phyloP scores from a whole-genome alignment of 192 early-diverging fungal genomes.

The Rhizoclosmatium globosum region DNA sequence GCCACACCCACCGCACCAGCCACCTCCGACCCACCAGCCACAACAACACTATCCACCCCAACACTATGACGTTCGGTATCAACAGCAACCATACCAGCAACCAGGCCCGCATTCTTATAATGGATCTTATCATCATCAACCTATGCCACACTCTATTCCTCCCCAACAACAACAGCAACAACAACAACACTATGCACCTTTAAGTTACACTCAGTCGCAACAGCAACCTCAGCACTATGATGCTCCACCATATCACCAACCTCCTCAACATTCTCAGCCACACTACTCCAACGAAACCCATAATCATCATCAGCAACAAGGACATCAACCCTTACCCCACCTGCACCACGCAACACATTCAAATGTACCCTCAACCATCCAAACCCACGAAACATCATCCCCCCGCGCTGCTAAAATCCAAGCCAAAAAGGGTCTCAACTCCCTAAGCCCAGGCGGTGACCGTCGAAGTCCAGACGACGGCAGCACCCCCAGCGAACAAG shows the following conservation, averaged over 20 bases:
- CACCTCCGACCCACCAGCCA: background rate
- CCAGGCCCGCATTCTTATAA: background rate
- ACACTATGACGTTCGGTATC: background rate
- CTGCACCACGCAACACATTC: too few relatives aligned
- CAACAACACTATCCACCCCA: constrained; percentile 5
- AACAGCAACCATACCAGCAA: background rate
- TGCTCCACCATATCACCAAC: too few relatives aligned
- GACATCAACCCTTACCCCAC: too few relatives aligned
- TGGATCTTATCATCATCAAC: too few relatives aligned
- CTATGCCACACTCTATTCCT: too few relatives aligned
- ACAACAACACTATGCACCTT: too few relatives aligned
- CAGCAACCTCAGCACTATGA: too few relatives aligned
- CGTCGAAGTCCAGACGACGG: background rate
- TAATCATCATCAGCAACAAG: too few relatives aligned
- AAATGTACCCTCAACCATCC: background rate
- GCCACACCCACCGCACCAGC: constrained; percentile 9
- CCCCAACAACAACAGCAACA: too few relatives aligned
- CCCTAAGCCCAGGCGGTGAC: background rate
- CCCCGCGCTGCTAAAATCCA: background rate
- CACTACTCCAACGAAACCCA: too few relatives aligned
- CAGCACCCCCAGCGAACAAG: background rate
- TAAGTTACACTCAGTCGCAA: too few relatives aligned
- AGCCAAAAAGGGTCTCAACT: background rate
- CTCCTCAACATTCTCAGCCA: too few relatives aligned
- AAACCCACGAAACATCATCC: background rate